These are phyloP conservation scores for Xerocomellus amylosporus DNA, from an alignment of 768 basidiomycete genomes.

Conservation along the genomic window DNA sequence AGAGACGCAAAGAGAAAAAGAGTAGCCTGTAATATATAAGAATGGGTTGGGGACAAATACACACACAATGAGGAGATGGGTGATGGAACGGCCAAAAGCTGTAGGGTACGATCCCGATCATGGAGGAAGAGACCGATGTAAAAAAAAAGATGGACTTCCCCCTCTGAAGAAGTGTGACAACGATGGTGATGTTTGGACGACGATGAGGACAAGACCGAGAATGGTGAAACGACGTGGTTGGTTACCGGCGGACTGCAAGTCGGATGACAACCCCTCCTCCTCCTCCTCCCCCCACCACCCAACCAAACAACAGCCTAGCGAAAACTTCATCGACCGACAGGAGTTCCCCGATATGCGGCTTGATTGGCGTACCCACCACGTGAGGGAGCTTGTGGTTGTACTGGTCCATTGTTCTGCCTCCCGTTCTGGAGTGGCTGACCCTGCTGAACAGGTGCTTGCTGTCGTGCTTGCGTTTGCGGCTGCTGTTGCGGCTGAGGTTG, in stretches of 20 bases:
- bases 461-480: conserved; percentile 25
- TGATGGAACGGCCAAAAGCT: conserved; percentile 9
- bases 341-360: conserved; percentile 28
- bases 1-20: conserved; percentile 12
- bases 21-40: conserved; percentile 34
- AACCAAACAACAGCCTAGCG: neutral
- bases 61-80: conserved; percentile 15
- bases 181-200: conserved; percentile 11
- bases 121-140: conserved; percentile 10
- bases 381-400: conserved; percentile 21
- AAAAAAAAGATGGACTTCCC: conserved; percentile 13
- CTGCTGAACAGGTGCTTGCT: conserved; percentile 26
- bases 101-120: conserved; percentile 13
- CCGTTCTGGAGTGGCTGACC: conserved; percentile 26
- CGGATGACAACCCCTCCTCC: conserved; percentile 5
- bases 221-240: conserved; percentile 13
- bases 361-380: conserved; percentile 25
- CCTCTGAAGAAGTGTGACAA: conserved; percentile 3
- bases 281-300: neutral
- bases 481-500: conserved; percentile 34
- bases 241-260: conserved; percentile 12
- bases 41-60: conserved; percentile 23
- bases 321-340: conserved; percentile 26
- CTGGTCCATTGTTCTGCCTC: conserved; percentile 27
- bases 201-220: conserved; percentile 15